Conservation (phyloP, 345 rosid species). For the Citrus sinensis region DVS_A1.0 CM039164.1:3938501-3939000, state of each 20-base stretch:
- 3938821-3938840: background rate
- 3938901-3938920: background rate
- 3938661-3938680: background rate
- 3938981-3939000: background rate
- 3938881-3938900: background rate
- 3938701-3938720: no score
- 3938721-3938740: background rate
- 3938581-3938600: background rate
- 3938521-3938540: background rate
- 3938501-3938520: background rate
- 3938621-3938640: constrained; percentile 14
- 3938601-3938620: background rate
- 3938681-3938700: background rate
- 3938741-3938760: background rate
- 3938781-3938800: no score
- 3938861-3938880: background rate
- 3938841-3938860: background rate
- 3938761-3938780: background rate
- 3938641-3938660: constrained; percentile 3
- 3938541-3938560: background rate
- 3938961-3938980: background rate
- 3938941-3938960: background rate
- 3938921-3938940: background rate
- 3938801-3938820: background rate
- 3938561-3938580: background rate